Conservation (phyloP, 495 filamentous ascomycete species). For the Thermothielavioides terrestris region DNA sequence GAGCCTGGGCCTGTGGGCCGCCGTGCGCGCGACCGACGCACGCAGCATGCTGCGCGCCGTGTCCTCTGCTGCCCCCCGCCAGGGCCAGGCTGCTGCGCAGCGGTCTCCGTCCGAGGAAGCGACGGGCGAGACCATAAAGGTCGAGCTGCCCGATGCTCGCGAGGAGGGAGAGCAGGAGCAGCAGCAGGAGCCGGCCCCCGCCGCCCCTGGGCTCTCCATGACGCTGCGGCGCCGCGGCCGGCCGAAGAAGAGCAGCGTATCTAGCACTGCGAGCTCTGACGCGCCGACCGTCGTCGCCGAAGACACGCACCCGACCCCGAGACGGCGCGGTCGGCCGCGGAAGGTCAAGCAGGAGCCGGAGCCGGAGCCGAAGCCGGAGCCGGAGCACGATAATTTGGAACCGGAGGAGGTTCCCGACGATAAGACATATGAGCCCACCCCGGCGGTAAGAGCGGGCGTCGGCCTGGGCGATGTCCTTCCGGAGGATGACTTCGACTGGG, state of each 20-base stretch:
- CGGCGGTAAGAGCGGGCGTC: conserved; percentile 12
- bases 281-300: neutral
- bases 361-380: conserved; percentile 5
- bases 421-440: conserved; percentile 24
- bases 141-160: neutral
- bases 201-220: neutral
- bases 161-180: too few species aligned
- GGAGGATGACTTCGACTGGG: conserved; percentile 36
- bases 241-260: conserved; percentile 8
- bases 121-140: neutral
- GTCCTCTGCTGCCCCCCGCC: conserved; percentile 15
- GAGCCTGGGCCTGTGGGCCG: conserved; percentile 46
- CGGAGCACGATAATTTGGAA: conserved; percentile 15
- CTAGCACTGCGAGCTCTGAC: conserved; percentile 16
- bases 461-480: conserved; percentile 27
- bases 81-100: neutral
- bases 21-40: conserved; percentile 38
- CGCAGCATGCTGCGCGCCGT: conserved; percentile 29
- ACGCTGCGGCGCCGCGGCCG: conserved; percentile 19
- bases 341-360: neutral
- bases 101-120: neutral
- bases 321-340: conserved; percentile 6
- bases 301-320: neutral
- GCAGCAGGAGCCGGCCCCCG: neutral
- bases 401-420: conserved; percentile 12